phyloP scores from a whole-genome alignment of 257 asterid genomes.

The Primulina eburnea region DNA sequence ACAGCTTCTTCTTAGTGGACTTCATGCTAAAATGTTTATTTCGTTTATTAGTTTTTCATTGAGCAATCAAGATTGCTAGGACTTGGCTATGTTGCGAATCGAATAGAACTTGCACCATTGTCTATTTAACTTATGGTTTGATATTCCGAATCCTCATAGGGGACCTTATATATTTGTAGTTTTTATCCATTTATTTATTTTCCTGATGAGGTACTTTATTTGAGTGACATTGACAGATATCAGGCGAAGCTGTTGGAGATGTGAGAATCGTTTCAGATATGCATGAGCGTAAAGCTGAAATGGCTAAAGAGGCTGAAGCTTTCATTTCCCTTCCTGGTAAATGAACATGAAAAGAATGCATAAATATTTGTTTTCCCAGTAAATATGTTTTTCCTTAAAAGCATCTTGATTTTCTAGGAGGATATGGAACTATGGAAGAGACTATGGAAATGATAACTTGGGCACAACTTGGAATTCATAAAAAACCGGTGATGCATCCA shows the following conservation, averaged over 20 bases:
- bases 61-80: not conserved
- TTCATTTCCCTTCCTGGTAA: constrained; percentile 97
- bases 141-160: not conserved
- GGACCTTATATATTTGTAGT: not conserved
- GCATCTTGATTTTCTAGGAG: constrained; percentile 52
- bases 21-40: not conserved
- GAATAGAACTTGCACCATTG: not conserved
- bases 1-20: not conserved
- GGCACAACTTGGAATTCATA: constrained; percentile 97
- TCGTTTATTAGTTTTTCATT: not conserved
- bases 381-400: not conserved
- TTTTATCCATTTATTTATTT: constrained; percentile 1
- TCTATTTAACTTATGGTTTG: not conserved
- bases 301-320: constrained; percentile 92
- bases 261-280: constrained; percentile 88
- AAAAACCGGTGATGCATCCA: constrained; percentile 65
- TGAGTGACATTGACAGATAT: constrained; percentile 56
- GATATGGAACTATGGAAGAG: constrained; percentile 99
- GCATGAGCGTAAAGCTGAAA: constrained; percentile 98
- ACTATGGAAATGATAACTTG: constrained; percentile 94
- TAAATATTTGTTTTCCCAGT: not conserved
- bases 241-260: constrained; percentile 87
- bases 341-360: not conserved
- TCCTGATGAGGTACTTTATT: constrained; percentile 9
- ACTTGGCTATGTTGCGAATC: not conserved